Evolutionary conservation across 2,329 filamentous ascomycete species (phyloP), one percentile per base, ranked within the genome.

Genomic region (Lachnellula subtilissima): DNA sequence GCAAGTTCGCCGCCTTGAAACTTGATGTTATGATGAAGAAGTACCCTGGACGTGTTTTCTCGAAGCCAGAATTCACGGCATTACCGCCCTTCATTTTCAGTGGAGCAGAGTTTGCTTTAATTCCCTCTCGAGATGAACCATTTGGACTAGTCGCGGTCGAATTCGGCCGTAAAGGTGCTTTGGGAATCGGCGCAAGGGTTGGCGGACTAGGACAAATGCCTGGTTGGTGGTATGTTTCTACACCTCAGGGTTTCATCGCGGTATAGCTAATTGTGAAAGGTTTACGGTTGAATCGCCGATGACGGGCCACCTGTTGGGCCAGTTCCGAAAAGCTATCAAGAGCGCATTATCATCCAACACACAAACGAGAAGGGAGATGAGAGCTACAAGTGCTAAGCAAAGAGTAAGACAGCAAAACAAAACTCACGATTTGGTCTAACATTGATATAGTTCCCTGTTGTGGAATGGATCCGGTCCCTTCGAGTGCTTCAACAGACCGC

Each of bases 171-270:
- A 87, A 87, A 68, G 85, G 84, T 63, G 85, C 84, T 19, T 75
- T 87, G 45, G 84, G 84, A 62, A 82, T 87, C 54, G 85, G 84
- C 47, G 82, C 84, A 39, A 76, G 83, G 53, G 85, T 87, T 39
- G 84, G 84, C 61, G 85, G 84, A 53, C 75, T 87, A 22, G 83
- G 84, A n/a, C 81, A 85, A 65, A 87, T 87, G 84, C 85, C 85
- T 14, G 45, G 45, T 32, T 32, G 28, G 45, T 25, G 45, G 14
- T 32, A 25, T 28, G 12, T 15, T 12, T 11, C 12, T 12, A 15
- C 12, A 5, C 11, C 14, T 9, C 5, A 9, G 6, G 12, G 14
- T 14, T 6, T 22, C 6, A 2, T 2, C 4, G 14, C 12, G 17
- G 25, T 6, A 22, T 11, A 15, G 12, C 23, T 25, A 47, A 15